These are phyloP conservation scores for Neurospora sp. DNA, from an alignment of 495 filamentous ascomycete genomes.

Conservation along the genomic window DNA sequence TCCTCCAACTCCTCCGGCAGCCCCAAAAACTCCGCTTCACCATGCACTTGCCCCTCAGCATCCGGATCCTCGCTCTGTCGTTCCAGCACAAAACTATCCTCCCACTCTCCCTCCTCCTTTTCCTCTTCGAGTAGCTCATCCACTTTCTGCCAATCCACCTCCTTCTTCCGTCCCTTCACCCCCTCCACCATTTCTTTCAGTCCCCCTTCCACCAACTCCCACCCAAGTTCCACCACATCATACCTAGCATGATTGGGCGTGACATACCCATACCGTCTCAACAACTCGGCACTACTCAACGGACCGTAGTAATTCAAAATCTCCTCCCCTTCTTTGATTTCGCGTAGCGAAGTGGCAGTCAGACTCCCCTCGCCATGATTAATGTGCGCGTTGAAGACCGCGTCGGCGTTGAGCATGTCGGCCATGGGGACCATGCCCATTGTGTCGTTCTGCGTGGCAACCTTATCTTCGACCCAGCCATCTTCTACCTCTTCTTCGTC, in stretches of 20 bases:
- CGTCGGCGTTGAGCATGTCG: constrained; percentile 88
- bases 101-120: constrained; percentile 23
- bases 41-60: constrained; percentile 19
- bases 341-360: constrained; percentile 55
- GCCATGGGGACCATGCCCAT: constrained; percentile 92
- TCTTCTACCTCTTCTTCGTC: constrained; percentile 47
- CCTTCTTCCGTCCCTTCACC: constrained; percentile 22
- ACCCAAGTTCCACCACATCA: constrained; percentile 73
- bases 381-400: constrained; percentile 67
- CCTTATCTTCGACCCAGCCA: constrained; percentile 55
- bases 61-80: constrained; percentile 31
- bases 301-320: constrained; percentile 89
- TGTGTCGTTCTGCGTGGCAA: constrained; percentile 39
- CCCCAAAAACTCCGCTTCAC: constrained; percentile 20
- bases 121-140: constrained; percentile 16
- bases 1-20: constrained; percentile 28
- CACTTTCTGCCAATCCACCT: constrained; percentile 31
- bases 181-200: constrained; percentile 21
- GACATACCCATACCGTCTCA: constrained; percentile 84
- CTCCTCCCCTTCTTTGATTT: constrained; percentile 62
- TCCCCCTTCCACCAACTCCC: constrained; percentile 39
- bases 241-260: constrained; percentile 63
- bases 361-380: constrained; percentile 57
- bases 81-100: constrained; percentile 37
- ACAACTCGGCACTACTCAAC: constrained; percentile 68